phyloP scores from a whole-genome alignment of 805 yeast species.

The Blastobotrys mokoenaii region DNA sequence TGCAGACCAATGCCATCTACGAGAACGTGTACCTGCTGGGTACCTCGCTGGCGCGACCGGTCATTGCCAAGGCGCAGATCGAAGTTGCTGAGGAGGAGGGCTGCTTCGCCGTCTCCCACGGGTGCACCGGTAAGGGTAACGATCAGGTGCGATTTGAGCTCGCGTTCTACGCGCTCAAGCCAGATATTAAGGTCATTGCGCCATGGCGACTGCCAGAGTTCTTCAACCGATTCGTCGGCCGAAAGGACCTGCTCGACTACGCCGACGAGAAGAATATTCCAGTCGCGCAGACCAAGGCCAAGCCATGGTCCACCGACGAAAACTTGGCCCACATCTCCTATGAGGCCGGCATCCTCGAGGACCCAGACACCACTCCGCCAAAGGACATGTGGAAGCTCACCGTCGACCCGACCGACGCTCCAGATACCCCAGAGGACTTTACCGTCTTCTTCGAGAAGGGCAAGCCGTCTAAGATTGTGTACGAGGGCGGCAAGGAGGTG shows the following conservation, averaged over 20 bases:
- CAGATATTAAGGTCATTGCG: conserved; percentile 92
- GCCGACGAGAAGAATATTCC: conserved; percentile 89
- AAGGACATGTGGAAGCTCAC: conserved; percentile 99
- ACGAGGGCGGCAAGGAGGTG: conserved; percentile 50
- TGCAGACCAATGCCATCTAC: conserved; percentile 94
- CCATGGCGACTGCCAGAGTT: conserved; percentile 99
- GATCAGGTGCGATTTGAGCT: conserved; percentile 98
- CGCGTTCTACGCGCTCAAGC: conserved; percentile 94
- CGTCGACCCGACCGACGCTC: conserved; percentile 92
- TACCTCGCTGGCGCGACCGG: conserved; percentile 97
- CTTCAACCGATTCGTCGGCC: conserved; percentile 94
- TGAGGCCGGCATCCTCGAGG: conserved; percentile 99
- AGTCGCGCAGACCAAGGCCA: conserved; percentile 94
- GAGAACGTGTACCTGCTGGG: conserved; percentile 96
- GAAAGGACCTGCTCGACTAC: conserved; percentile 90
- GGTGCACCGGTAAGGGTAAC: conserved; percentile 99
- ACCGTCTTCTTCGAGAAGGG: conserved; percentile 78
- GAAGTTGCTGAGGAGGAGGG: conserved; percentile 95
- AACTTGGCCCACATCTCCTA: conserved; percentile 98
- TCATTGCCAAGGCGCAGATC: conserved; percentile 96
- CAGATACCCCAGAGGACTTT: conserved; percentile 85
- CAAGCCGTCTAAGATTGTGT: conserved; percentile 71
- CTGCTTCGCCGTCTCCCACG: conserved; percentile 97
- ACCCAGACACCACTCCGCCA: conserved; percentile 98
- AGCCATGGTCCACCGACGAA: conserved; percentile 99